A percentile compares a stretch with the other conserved stretches of the same genome.
Evolutionary conservation across 108 stramenopile species (phyloP).

Genomic region (Nannochloropsis oceanica): DNA sequence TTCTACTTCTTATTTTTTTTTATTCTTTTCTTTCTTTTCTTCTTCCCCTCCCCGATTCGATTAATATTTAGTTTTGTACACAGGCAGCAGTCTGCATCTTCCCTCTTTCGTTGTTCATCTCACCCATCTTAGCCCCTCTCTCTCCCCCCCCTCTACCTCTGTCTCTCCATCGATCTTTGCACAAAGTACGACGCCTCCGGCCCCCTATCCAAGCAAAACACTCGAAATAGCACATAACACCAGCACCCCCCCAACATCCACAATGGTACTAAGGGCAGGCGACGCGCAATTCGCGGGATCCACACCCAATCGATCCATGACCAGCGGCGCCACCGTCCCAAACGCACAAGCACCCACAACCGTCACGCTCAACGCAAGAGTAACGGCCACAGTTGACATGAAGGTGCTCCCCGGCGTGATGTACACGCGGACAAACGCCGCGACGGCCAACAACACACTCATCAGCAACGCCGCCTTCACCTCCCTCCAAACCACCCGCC

Average conservation of each 20-base stretch:
- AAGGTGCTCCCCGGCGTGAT: slow-evolving; percentile 23
- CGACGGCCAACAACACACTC: slow-evolving; percentile 7
- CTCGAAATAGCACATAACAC: slow-evolving; percentile 27
- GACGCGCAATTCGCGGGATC: slow-evolving; percentile 36
- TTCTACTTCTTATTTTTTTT: no score
- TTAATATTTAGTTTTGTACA: no score
- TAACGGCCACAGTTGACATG: slow-evolving; percentile 23
- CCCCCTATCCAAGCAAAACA: slow-evolving; percentile 5
- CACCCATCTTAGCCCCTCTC: no score
- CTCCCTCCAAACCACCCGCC: slow-evolving; percentile 19
- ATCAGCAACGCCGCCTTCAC: slow-evolving; percentile 9
- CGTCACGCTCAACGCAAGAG: slow-evolving; percentile 23
- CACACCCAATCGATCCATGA: slow-evolving; percentile 31
- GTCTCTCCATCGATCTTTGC: background rate
- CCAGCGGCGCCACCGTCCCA: slow-evolving; percentile 30
- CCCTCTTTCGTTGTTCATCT: no score
- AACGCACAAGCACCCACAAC: slow-evolving; percentile 28
- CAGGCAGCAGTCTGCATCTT: no score
- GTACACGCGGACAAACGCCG: slow-evolving; percentile 21
- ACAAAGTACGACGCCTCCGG: background rate
- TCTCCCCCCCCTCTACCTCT: background rate
- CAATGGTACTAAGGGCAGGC: slow-evolving; percentile 27
- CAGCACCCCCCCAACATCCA: slow-evolving; percentile 33
- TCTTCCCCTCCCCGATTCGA: no score
- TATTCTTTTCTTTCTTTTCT: no score